phyloP scores from a whole-genome alignment of 2,329 filamentous ascomycete species.

The Botrytis elliptica region DNA sequence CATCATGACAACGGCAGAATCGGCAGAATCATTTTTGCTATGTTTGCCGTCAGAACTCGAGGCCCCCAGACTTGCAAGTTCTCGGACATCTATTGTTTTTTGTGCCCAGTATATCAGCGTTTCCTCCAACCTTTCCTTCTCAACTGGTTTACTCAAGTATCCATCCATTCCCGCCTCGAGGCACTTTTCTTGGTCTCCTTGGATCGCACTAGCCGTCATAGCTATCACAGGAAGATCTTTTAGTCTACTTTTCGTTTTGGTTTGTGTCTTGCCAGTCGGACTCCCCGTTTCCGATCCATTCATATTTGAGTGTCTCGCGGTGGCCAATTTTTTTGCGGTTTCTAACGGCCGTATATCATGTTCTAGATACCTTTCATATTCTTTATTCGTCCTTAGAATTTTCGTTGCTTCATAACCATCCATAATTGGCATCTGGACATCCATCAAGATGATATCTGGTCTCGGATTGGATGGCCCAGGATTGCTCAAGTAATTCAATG shows the following conservation, averaged over 20 bases:
- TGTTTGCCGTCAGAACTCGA: neutral
- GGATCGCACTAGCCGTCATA: slow-evolving; percentile 51
- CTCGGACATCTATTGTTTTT: neutral
- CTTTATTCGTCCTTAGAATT: slow-evolving; percentile 42
- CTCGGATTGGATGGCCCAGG: slow-evolving; percentile 26
- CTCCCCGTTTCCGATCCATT: slow-evolving; percentile 26
- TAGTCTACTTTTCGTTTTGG: slow-evolving; percentile 28
- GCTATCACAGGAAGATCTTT: slow-evolving; percentile 49
- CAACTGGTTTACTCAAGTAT: slow-evolving; percentile 53
- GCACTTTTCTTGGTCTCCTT: slow-evolving; percentile 49
- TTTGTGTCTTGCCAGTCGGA: neutral
- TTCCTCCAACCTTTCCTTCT: slow-evolving; percentile 29
- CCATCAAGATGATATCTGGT: slow-evolving; percentile 40
- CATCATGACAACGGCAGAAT: neutral
- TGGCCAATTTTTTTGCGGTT: slow-evolving; percentile 39
- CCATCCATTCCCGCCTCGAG: slow-evolving; percentile 52
- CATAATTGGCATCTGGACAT: slow-evolving; percentile 56
- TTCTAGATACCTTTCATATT: slow-evolving; percentile 17
- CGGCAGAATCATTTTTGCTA: neutral
- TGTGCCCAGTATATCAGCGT: slow-evolving; percentile 33
- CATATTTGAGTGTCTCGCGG: neutral
- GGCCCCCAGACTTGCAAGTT: neutral
- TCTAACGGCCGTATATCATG: neutral
- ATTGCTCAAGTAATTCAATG: slow-evolving; percentile 29
- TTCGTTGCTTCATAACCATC: slow-evolving; percentile 50